Base-by-base conservation (phyloP, 352 stramenopile species). In the Globisporangium nodosum region DNA sequence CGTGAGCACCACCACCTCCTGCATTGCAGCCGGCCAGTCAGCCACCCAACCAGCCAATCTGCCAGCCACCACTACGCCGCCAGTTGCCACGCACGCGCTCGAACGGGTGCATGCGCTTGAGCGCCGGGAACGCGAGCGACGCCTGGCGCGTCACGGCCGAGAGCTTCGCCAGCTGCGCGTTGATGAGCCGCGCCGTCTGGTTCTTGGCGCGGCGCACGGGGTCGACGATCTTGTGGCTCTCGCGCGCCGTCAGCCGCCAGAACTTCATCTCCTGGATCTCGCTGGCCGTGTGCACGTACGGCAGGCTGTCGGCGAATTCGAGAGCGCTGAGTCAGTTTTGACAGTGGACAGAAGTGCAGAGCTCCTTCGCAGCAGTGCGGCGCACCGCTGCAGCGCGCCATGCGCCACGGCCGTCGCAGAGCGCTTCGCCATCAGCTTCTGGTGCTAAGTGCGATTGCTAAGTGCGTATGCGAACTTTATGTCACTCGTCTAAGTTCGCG, bases 181-280 rank as follows among this genome's bases (percentile, higher is more conserved):
- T 92, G 63, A 95, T 93, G 49, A 91, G 75, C 1, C 85, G 74
- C 27, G 83, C 80, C 43, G 84, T 90, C 60, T 87, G 71, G 66
- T 95, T 93, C 61, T 88, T 88, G 49, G 82, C 79, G 62, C 84
- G 78, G 49, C 88, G 88, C 63, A 95, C 71, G 6, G 85, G 84
- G 60, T 93, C 84, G 7, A 63, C 68, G 40, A 95, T 92, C 64
- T 83, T 84, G 71, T 80, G 68, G 69, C 81, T 92, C 65, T 95
- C 85, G 55, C 71, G 76, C 63, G 88, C 66, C 31, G 63, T 62
- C 31, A 78, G 65, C 27, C 79, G 75, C 85, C 85, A 95, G 65
- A 95, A 93, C 60, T 85, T 84, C 85, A 95, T 95, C 64, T 92
- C 78, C 66, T 89, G 77, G 57, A 94, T 90, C 74, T 94, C 84